These are phyloP conservation scores for Fusarium continuum DNA, from an alignment of 2,329 filamentous ascomycete species.

Conservation along the genomic window DNA sequence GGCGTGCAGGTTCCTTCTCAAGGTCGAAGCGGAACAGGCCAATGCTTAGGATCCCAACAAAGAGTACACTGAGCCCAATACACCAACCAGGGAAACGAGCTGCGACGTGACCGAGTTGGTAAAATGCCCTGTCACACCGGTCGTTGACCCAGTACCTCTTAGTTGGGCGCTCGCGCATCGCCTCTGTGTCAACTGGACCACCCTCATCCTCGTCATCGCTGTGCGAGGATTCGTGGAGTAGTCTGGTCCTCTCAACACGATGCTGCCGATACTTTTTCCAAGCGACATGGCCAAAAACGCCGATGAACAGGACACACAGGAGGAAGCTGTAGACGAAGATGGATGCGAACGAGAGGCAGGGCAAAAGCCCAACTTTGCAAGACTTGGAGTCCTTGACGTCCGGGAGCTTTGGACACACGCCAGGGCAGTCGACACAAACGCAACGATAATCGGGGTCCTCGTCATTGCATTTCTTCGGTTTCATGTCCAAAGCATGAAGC, in stretches of 20 bases:
- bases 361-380: conserved; percentile 87
- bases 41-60: conserved; percentile 81
- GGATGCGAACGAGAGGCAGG: conserved; percentile 92
- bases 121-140: conserved; percentile 82
- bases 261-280: conserved; percentile 78
- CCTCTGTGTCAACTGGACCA: conserved; percentile 76
- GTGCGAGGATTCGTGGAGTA: conserved; percentile 83
- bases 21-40: conserved; percentile 92
- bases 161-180: conserved; percentile 80
- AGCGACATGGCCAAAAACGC: conserved; percentile 76
- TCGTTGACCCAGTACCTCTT: conserved; percentile 86
- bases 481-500: conserved; percentile 78
- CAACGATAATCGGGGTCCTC: conserved; percentile 86
- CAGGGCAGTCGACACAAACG: conserved; percentile 91
- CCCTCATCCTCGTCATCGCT: conserved; percentile 96
- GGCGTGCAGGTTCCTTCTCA: conserved; percentile 85
- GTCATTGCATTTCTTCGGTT: conserved; percentile 88
- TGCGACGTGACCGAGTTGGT: conserved; percentile 79
- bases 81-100: conserved; percentile 87
- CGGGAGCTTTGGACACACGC: conserved; percentile 83
- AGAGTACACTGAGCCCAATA: conserved; percentile 76
- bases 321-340: conserved; percentile 85
- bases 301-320: conserved; percentile 71
- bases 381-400: conserved; percentile 73
- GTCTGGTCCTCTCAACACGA: conserved; percentile 82